phyloP scores from a whole-genome alignment of 2,329 filamentous ascomycete species.

The Aureobasidium vineae region DNA sequence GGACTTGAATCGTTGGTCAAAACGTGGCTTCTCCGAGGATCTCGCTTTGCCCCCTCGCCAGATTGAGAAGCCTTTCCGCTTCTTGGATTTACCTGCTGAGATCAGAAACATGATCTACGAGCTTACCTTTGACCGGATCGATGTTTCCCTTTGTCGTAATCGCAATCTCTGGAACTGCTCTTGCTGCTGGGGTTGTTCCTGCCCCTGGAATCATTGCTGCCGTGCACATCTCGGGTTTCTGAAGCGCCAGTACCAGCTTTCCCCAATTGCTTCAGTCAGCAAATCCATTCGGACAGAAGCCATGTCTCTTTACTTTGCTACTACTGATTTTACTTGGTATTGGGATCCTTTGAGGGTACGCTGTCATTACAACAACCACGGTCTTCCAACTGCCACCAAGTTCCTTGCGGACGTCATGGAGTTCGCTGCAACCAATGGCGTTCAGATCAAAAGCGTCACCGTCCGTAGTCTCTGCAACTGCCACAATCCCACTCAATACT shows the following conservation, averaged over 20 bases:
- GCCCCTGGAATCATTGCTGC: neutral
- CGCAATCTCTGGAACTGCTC: no score
- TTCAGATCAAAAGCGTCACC: neutral
- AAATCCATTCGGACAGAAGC: neutral
- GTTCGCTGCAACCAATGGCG: neutral
- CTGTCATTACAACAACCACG: no score
- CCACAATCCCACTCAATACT: fast-evolving
- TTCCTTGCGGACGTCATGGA: neutral
- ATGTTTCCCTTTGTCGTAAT: neutral
- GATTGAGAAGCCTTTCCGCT: slow-evolving; percentile 1
- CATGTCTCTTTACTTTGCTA: neutral
- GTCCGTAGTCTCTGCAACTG: neutral
- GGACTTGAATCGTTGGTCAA: neutral
- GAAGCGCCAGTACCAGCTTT: neutral
- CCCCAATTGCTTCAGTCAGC: neutral
- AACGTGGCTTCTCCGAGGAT: neutral
- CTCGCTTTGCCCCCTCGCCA: neutral
- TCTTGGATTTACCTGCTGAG: slow-evolving; percentile 12
- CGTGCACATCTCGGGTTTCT: neutral
- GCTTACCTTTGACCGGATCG: no score
- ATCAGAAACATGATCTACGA: slow-evolving; percentile 6
- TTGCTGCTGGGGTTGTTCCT: neutral
- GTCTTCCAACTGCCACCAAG: no score
- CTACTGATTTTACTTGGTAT: neutral
- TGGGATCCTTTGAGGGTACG: neutral